Percentiles rank a stretch among this genome's conserved stretches.
Conservation (phyloP, 1,139 yeast species). For the Diutina pseudorugosa region DNA sequence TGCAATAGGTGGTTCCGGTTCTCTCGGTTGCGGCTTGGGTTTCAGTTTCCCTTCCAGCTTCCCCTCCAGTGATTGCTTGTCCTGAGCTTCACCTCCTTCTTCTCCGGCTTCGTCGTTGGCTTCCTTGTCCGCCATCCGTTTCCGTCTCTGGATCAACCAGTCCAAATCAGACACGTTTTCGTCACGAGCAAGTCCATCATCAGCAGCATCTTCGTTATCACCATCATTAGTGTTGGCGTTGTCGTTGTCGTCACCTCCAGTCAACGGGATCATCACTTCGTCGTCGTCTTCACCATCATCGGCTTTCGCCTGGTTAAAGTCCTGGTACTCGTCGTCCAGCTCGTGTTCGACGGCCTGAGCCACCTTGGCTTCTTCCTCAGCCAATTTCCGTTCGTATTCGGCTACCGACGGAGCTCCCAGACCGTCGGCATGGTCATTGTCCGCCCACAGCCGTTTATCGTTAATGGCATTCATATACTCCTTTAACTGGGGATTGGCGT, state of each 20-base stretch:
- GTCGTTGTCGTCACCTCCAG: neutral
- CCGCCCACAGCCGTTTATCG: conserved; percentile 60
- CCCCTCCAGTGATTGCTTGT: neutral
- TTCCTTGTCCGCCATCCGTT: conserved; percentile 48
- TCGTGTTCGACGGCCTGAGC: conserved; percentile 27
- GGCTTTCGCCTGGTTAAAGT: conserved; percentile 19
- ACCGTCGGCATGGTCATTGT: conserved; percentile 48
- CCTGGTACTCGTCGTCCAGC: conserved; percentile 61
- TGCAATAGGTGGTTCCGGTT: conserved; percentile 11
- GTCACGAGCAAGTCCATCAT: conserved; percentile 24
- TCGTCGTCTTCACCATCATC: conserved; percentile 11
- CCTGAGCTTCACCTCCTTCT: neutral
- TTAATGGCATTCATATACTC: conserved; percentile 81
- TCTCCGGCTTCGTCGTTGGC: conserved; percentile 10
- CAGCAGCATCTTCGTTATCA: neutral
- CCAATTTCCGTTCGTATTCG: conserved; percentile 29
- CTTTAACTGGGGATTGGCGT: conserved; percentile 52
- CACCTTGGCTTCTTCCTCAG: conserved; percentile 14
- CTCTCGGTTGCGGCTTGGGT: conserved; percentile 6
- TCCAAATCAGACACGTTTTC: conserved; percentile 66
- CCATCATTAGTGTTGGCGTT: conserved; percentile 7
- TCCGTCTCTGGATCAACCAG: conserved; percentile 75
- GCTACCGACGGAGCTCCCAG: conserved; percentile 32
- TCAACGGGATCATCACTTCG: conserved; percentile 9
- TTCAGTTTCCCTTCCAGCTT: conserved; percentile 7